Conservation (phyloP, 305 asterid genomes). For the Plantago coronopus region DNA sequence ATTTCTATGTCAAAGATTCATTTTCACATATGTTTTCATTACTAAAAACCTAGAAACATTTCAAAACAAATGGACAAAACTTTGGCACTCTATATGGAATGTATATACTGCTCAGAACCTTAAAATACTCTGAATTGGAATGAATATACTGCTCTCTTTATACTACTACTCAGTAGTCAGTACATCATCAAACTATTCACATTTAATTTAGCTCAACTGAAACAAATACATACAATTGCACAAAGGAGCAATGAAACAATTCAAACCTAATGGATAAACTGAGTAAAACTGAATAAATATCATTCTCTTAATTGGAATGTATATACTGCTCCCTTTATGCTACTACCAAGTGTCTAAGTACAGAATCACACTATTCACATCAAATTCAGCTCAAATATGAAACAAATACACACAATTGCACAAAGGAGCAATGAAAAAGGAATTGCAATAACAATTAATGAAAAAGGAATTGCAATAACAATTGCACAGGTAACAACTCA, state of each 20-base stretch:
- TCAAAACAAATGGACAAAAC: too few species aligned
- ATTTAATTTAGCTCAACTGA: neutral
- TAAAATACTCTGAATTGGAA: neutral
- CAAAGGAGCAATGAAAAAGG: neutral
- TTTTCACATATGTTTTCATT: neutral
- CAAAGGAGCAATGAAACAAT: neutral
- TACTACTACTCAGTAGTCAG: neutral
- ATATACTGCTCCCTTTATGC: neutral
- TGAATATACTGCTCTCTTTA: neutral
- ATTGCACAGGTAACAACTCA: neutral
- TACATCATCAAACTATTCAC: neutral
- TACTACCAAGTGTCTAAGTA: neutral
- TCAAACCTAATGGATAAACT: too few species aligned
- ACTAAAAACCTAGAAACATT: neutral
- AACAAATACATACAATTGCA: too few species aligned
- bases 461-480: neutral
- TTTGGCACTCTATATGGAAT: too few species aligned
- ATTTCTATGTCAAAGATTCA: neutral
- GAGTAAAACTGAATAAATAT: too few species aligned
- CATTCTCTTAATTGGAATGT: neutral
- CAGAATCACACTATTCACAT: neutral
- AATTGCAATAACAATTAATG: neutral
- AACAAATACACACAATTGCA: neutral
- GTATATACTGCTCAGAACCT: too few species aligned
- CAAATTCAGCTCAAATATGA: neutral